A percentile compares a stretch with the other conserved stretches of the same genome.
Evolutionary conservation across 176 grass and related monocot species (phyloP).

Genomic region (Paspalum vaginatum): DNA sequence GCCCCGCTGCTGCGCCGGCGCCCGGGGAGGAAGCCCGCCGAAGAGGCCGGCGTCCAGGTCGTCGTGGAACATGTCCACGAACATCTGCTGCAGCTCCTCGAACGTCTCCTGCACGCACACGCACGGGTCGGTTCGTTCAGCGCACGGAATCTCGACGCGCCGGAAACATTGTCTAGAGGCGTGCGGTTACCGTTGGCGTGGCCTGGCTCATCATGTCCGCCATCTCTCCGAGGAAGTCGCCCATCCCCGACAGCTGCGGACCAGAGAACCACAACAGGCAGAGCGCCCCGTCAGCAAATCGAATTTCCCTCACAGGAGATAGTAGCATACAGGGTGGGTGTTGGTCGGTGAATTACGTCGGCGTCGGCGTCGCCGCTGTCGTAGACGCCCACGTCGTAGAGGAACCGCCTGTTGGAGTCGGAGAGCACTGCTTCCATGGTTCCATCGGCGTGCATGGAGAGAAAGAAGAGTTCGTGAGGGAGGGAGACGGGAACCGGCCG

Average conservation of each 20-base stretch:
- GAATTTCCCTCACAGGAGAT: too few relatives aligned
- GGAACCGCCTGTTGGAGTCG: conserved; percentile 85
- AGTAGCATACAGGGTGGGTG: too few relatives aligned
- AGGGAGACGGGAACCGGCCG: too few relatives aligned
- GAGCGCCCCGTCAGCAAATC: not conserved
- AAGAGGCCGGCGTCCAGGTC: conserved; percentile 44
- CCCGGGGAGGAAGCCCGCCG: not conserved
- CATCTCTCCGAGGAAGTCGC: conserved; percentile 78
- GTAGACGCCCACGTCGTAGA: conserved; percentile 88
- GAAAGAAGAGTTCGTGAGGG: not conserved
- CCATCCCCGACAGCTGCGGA: conserved; percentile 56
- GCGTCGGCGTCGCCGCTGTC: conserved; percentile 58
- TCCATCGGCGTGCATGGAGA: not conserved
- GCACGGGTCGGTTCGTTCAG: not conserved
- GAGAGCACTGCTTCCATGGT: conserved; percentile 63
- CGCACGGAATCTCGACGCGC: not conserved
- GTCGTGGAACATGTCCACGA: conserved; percentile 73
- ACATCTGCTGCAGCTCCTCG: conserved; percentile 83
- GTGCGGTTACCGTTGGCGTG: conserved; percentile 46
- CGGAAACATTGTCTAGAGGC: too few relatives aligned
- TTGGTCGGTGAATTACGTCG: conserved; percentile 13
- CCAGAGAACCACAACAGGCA: not conserved
- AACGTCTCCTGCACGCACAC: conserved; percentile 46
- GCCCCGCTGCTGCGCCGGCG: too few relatives aligned
- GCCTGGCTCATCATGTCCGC: conserved; percentile 81